Percentiles rank a stretch among this genome's conserved stretches.
phyloP scores from a whole-genome alignment of 768 basidiomycete species.

The Jaapia argillacea region DNA sequence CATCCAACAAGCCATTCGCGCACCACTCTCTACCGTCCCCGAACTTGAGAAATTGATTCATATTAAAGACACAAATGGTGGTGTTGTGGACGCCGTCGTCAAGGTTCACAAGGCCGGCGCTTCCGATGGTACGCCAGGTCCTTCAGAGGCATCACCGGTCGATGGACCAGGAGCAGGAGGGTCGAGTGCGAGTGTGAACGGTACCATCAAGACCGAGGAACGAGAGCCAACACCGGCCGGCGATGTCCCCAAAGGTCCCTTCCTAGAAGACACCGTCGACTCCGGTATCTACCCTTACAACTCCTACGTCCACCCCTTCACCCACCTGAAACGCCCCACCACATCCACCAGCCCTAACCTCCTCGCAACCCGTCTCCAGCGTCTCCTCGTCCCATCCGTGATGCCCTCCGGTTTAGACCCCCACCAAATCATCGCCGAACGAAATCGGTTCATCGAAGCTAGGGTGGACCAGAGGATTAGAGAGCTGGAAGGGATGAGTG shows the following conservation, averaged over 20 bases:
- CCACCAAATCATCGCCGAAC: constrained; percentile 82
- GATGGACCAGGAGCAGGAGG: constrained; percentile 2
- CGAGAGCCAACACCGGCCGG: constrained; percentile 35
- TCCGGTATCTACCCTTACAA: constrained; percentile 91
- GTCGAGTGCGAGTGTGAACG: constrained; percentile 7
- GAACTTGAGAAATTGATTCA: constrained; percentile 60
- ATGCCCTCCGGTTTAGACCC: constrained; percentile 92
- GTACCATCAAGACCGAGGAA: constrained; percentile 47
- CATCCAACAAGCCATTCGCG: constrained; percentile 60
- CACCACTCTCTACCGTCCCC: constrained; percentile 47
- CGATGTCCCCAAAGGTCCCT: constrained; percentile 63
- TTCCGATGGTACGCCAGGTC: background rate
- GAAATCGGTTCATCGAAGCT: constrained; percentile 84
- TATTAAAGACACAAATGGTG: constrained; percentile 45
- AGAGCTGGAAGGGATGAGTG: constrained; percentile 73
- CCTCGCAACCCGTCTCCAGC: constrained; percentile 66
- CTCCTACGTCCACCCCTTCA: constrained; percentile 77
- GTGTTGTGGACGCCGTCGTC: constrained; percentile 66
- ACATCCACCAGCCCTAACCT: constrained; percentile 51
- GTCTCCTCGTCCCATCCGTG: constrained; percentile 78
- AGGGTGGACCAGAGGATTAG: constrained; percentile 81
- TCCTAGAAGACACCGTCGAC: constrained; percentile 68
- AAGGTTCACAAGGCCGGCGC: constrained; percentile 48
- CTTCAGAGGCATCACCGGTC: background rate
- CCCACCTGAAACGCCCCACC: constrained; percentile 59